Base-by-base conservation (phyloP, 176 grass and related monocot species). In the Puccinellia tenuiflora region DNA sequence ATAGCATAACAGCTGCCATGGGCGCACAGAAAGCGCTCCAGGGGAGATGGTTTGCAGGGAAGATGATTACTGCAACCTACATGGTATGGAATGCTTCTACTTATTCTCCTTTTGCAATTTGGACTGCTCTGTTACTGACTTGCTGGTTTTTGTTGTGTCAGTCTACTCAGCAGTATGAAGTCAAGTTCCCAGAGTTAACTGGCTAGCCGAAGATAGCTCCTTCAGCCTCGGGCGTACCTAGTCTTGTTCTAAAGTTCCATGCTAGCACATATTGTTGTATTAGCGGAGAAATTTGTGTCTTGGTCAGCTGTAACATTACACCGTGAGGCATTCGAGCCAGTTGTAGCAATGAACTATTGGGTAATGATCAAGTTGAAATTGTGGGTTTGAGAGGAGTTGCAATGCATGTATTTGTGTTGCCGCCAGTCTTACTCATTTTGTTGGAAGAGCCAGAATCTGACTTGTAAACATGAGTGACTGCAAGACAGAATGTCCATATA, bases 41-140 rank as follows among this genome's bases (percentile, higher is more conserved):
- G 71, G 96, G 96, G 21, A 91, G 96, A 84, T 98, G 96, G 96
- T 98, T 98, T 90, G 93, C 96, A 6, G 96, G 96, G 60, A 98
- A 98, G 87, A 98, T 95, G 92, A 98, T 98, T 13, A 96, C 93
- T 47, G 93, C 96, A 51, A 95, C 90, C 50, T 98, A 79, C 53
- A 92, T 98, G 96, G 96, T 98, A 91, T 42, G 42, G 43, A 64
- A 47, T 68, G 43, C 51, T 65, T 1, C 22, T 76, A 8, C 8
- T 81, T 31, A 59, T 39, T 1, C 4, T 67, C 7, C 15, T 66
- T 7, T 35, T 18, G 62, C 43, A 73, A 63, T 43, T 22, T 21
- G 1, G 3, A 5, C 81, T 46, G 14, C 6, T 84, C 10, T 10
- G 62, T 28, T 46, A 51, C 3, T 45, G 42, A 48, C 0, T 55